Evolutionary conservation across 306 rosid species (phyloP).

Genomic region (Prunus armeniaca): DNA sequence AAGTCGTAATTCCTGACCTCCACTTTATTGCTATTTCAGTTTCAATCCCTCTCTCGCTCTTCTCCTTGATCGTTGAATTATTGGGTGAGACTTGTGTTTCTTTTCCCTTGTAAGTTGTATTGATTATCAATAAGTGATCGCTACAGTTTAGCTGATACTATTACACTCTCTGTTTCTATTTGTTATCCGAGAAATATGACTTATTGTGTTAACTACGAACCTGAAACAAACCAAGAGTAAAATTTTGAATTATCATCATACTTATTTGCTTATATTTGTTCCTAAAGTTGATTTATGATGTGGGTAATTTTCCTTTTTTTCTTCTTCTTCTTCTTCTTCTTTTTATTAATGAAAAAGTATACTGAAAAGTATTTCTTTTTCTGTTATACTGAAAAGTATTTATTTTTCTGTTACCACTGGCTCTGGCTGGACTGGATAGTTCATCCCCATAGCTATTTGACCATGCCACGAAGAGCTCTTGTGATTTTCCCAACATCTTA

Average conservation of each 20-base stretch:
- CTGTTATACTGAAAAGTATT: background rate
- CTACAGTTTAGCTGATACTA: background rate
- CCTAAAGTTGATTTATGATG: background rate
- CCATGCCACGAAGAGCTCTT: background rate
- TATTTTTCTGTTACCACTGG: background rate
- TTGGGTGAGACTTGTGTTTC: slow-evolving; percentile 10
- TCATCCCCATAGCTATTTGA: background rate
- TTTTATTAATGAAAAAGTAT: background rate
- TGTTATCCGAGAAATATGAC: background rate
- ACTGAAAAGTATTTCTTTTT: background rate
- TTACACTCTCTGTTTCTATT: background rate
- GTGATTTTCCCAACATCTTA: background rate
- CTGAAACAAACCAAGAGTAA: background rate
- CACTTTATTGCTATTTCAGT: background rate
- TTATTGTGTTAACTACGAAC: background rate
- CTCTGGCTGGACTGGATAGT: background rate
- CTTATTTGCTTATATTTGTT: background rate
- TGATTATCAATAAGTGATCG: background rate
- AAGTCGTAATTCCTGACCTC: background rate
- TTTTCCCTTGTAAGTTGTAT: background rate
- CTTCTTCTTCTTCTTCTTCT: background rate
- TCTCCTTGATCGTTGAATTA: background rate
- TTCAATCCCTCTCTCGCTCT: background rate
- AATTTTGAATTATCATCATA: background rate
- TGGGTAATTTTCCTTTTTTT: background rate